Evolutionary conservation across 768 basidiomycete genomes (phyloP), one percentile per base, ranked within the genome.

Genomic region (Heimioporus sp.): DNA sequence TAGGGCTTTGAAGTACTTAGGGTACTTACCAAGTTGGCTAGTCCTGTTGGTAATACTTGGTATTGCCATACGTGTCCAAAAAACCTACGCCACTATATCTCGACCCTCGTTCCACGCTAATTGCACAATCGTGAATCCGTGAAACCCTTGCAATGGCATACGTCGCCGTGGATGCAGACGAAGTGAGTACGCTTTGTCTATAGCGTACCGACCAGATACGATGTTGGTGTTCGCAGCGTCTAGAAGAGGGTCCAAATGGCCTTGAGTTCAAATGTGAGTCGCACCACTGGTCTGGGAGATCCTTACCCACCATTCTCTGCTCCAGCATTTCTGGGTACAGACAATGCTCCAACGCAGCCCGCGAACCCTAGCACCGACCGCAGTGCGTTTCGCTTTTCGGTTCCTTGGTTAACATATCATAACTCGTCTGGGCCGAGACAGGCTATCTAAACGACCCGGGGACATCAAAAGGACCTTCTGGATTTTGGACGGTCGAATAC

Each of bases 401-500:
- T 34, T 47, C 32, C 16, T 15, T 15, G 20, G 8, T 43, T n/a
- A 20, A 39, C 28, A 8, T 19, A 30, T 28, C 17, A 5, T 47
- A 35, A 59, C 48, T 34, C 30, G 31, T 32, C 5, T 46, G n/a
- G 19, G 20, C 3, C 30, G 32, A 16, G 28, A 35, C 49, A 90
- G 90, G 87, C 16, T 91, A 88, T 64, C 73, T 86, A 17, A 71
- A 80, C 44, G 84, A 89, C 54, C 73, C 76, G 10, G 61, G 73
- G 10, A 64, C 71, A 32, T 68, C 76, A 10, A 80, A 80, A 63
- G 72, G 75, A 13, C 54, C 73, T 4, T 72, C 78, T 4, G 80
- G 80, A 1, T 90, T 90, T 70, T 92, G 90, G 90, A 82, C 80
- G 24, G 60, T 92, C 31, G 91, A 94, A 53, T 89, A 89, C 66